Percentiles rank a stretch among this genome's conserved stretches.
These are phyloP conservation scores for Xylaria castorea DNA, from an alignment of 495 filamentous ascomycete genomes.

Conservation along the genomic window DNA sequence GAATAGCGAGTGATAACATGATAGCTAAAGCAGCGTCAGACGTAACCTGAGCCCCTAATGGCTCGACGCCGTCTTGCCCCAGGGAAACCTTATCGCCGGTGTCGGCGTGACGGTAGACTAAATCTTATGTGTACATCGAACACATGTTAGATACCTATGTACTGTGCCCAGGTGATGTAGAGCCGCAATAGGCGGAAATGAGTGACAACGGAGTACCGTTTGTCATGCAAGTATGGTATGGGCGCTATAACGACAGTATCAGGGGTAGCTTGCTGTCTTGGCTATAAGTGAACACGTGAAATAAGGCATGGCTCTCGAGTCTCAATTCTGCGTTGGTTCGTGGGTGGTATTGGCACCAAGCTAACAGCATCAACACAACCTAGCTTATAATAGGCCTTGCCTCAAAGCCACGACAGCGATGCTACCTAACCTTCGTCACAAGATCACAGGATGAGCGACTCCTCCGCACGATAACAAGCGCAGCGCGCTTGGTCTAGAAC, in stretches of 20 bases:
- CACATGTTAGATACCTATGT: background rate
- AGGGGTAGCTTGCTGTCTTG: conserved; percentile 14
- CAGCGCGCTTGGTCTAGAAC: conserved; percentile 24
- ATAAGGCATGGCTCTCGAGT: conserved; percentile 9
- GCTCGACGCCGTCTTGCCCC: background rate
- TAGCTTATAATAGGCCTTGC: background rate
- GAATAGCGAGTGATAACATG: conserved; percentile 6
- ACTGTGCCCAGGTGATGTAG: background rate
- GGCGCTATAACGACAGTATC: background rate
- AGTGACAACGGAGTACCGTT: background rate
- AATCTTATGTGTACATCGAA: conserved; percentile 10
- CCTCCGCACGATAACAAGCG: conserved; percentile 26
- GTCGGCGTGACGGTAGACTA: conserved; percentile 13
- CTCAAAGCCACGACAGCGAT: conserved; percentile 17
- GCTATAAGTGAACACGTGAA: conserved; percentile 11
- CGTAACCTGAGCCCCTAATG: background rate
- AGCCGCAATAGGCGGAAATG: conserved; percentile 3
- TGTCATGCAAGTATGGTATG: conserved; percentile 15
- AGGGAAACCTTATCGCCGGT: conserved; percentile 24
- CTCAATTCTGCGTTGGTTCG: background rate
- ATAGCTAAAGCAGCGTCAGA: conserved; percentile 19
- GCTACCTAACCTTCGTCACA: conserved; percentile 22
- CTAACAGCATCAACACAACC: conserved; percentile 3
- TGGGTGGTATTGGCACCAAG: background rate
- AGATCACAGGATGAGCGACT: conserved; percentile 4